These are phyloP conservation scores for Phytophthora syringae DNA, from an alignment of 352 stramenopile species.

Conservation along the genomic window DNA sequence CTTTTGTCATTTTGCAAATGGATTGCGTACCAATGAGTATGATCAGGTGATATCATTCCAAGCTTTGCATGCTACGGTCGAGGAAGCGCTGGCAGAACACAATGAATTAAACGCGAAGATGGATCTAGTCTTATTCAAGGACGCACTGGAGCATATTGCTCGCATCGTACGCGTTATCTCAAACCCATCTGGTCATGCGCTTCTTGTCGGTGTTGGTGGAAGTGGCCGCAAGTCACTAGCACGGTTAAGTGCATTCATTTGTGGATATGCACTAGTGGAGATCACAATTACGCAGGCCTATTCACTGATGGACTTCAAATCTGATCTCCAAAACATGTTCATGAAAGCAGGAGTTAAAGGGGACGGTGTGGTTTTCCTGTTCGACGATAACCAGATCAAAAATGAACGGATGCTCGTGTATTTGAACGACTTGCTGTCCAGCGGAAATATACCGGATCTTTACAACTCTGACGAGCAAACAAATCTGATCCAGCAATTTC, in stretches of 20 bases:
- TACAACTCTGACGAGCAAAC: slow-evolving; percentile 93
- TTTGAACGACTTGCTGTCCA: slow-evolving; percentile 94
- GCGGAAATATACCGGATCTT: slow-evolving; percentile 92
- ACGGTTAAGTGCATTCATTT: slow-evolving; percentile 92
- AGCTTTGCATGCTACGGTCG: slow-evolving; percentile 71
- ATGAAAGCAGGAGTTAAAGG: slow-evolving; percentile 92
- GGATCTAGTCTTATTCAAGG: slow-evolving; percentile 96
- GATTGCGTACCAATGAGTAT: slow-evolving; percentile 89
- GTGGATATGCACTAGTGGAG: slow-evolving; percentile 86
- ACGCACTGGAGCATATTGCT: slow-evolving; percentile 95
- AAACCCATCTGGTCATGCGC: slow-evolving; percentile 92
- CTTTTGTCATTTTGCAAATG: slow-evolving; percentile 94
- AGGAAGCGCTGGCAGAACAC: slow-evolving; percentile 93
- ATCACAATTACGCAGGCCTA: slow-evolving; percentile 93
- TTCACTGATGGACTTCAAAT: slow-evolving; percentile 94
- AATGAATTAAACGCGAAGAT: slow-evolving; percentile 94
- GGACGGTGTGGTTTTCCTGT: slow-evolving; percentile 91
- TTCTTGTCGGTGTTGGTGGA: slow-evolving; percentile 95
- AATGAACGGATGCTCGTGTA: slow-evolving; percentile 96
- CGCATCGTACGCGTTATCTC: slow-evolving; percentile 96
- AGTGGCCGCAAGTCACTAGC: slow-evolving; percentile 94
- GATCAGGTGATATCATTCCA: slow-evolving; percentile 88
- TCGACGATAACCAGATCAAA: slow-evolving; percentile 94
- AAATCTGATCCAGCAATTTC: slow-evolving; percentile 89
- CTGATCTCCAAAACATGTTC: slow-evolving; percentile 93